These are phyloP conservation scores for Aspergillus fischeri DNA, from an alignment of 2,329 filamentous ascomycete genomes.

Conservation along the genomic window DNA sequence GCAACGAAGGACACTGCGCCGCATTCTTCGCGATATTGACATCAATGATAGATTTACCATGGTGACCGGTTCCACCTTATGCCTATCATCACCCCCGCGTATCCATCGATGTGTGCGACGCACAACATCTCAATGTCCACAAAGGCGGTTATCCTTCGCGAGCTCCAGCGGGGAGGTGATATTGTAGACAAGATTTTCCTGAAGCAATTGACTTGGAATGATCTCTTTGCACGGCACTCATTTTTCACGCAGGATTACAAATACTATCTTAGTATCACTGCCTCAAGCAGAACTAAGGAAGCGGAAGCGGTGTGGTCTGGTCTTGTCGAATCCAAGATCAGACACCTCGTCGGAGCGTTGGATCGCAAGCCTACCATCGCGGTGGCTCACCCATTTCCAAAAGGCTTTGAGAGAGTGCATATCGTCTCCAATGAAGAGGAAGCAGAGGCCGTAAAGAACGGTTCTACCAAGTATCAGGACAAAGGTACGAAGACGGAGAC, in stretches of 20 bases:
- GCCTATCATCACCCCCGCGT: constrained; percentile 97
- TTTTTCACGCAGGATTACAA: constrained; percentile 94
- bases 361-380: constrained; percentile 77
- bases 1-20: not conserved
- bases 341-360: constrained; percentile 75
- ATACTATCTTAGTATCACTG: constrained; percentile 87
- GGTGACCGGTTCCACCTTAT: constrained; percentile 84
- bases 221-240: constrained; percentile 81
- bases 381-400: constrained; percentile 86
- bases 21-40: not conserved
- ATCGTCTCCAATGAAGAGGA: constrained; percentile 60
- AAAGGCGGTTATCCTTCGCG: constrained; percentile 75
- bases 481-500: constrained; percentile 48
- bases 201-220: constrained; percentile 75
- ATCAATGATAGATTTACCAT: constrained; percentile 61
- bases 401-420: constrained; percentile 83
- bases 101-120: constrained; percentile 96
- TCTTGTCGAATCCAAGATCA: constrained; percentile 87
- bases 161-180: constrained; percentile 71
- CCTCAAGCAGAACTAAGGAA: constrained; percentile 77
- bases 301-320: constrained; percentile 85
- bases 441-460: constrained; percentile 58
- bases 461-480: constrained; percentile 59
- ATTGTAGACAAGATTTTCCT: constrained; percentile 76
- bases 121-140: constrained; percentile 90